Base-by-base conservation (phyloP, 2,329 filamentous ascomycete genomes). In the Pyrenophora teres region DNA sequence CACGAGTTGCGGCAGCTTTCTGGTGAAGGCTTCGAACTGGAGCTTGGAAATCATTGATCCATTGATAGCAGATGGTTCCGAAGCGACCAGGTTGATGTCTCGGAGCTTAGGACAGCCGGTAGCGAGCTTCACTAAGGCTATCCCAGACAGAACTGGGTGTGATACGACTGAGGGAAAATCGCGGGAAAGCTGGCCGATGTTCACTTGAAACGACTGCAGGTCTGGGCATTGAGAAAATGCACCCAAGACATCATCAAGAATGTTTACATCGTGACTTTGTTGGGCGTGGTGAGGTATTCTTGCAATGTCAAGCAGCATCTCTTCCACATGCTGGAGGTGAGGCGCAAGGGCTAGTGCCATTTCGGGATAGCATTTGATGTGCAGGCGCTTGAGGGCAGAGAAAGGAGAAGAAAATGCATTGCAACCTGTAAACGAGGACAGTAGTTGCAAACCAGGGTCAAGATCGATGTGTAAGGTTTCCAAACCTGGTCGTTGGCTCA, bases 281-380 rank as follows among this genome's bases (percentile, higher is more conserved):
- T 43, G 40, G 6, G 47, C 46, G 19, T 52, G 52, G 12, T 59
- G 52, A 6, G 67, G 59, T 44, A 66, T 62, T 8, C 69, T 61
- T 21, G 63, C 64, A n/a, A 72, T 49, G 25, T 68, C 65, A 15
- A 73, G 27, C 15, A 68, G 61, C 25, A 73, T 35, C 10, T 69
- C 58, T 39, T 69, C 59, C 15, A 73, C 27, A 3, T 32, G 8
- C 3, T 40, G 46, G 3, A 73, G 56, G 37, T 70, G 67, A 0
- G 37, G 21, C 9, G 63, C 58, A 2, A 73, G 57, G 3, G 67
- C 61, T 7, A 67, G 51, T 4, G 66, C 67, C 19, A 71, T 56
- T 23, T 72, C 69, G 2, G 69, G 69, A 32, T 71, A 71, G 38
- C 67, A 70, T 52, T 68, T 68, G 19, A 71, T 56, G 6, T 59